Conservation (phyloP, 148 eudicot species). For the Nepenthes gracilis region DNA sequence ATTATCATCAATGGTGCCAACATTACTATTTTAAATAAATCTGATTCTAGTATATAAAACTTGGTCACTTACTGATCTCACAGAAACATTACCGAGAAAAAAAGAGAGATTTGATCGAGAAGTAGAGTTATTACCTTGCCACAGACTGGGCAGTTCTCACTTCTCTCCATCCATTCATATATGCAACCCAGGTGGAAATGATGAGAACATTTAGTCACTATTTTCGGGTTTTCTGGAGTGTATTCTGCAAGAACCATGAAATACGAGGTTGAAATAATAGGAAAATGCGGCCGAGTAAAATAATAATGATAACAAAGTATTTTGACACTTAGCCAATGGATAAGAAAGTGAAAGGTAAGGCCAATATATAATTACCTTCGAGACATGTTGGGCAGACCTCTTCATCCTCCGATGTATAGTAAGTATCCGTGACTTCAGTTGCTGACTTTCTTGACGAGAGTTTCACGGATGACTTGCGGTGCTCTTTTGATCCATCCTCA, state of each 20-base stretch:
- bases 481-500: constrained; percentile 62
- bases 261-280: not conserved
- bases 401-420: constrained; percentile 75
- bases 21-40: no score
- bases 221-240: constrained; percentile 85
- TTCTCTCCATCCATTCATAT: constrained; percentile 99
- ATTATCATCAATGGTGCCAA: no score
- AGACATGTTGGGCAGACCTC: constrained; percentile 98
- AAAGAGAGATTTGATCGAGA: no score
- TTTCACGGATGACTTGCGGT: constrained; percentile 42
- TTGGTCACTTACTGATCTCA: no score
- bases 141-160: constrained; percentile 94
- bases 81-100: no score
- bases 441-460: constrained; percentile 42
- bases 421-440: constrained; percentile 47
- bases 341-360: not conserved
- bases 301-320: not conserved
- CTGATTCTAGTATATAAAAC: no score
- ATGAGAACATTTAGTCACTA: constrained; percentile 79
- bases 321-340: not conserved
- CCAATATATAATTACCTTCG: constrained; percentile 37
- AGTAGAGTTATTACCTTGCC: constrained; percentile 57
- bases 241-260: constrained; percentile 49
- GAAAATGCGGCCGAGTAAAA: not conserved
- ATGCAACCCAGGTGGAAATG: constrained; percentile 96